These are phyloP conservation scores for Aureobasidium melanogenum DNA, from an alignment of 2,329 filamentous ascomycete species.

Conservation along the genomic window DNA sequence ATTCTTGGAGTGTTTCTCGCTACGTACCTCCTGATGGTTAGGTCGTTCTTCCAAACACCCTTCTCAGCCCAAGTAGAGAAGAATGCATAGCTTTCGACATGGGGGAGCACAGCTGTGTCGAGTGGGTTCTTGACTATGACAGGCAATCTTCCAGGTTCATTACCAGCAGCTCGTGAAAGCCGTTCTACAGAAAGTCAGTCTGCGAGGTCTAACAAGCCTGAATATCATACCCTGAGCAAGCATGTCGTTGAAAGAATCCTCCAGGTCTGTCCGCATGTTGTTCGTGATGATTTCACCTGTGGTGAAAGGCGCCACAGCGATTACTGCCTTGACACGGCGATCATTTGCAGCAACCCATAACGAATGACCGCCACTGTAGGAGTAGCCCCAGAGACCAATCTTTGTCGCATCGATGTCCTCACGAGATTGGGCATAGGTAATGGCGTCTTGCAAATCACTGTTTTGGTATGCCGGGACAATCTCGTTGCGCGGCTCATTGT, in stretches of 20 bases:
- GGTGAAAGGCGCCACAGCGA: conserved; percentile 28
- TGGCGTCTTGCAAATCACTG: conserved; percentile 30
- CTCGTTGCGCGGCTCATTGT: conserved; percentile 24
- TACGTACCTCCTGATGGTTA: conserved; percentile 22
- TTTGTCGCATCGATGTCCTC: conserved; percentile 24
- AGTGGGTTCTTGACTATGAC: conserved; percentile 18
- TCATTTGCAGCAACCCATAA: conserved; percentile 32
- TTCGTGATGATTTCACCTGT: conserved; percentile 28
- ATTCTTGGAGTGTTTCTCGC: too few species aligned
- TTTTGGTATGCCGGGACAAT: conserved; percentile 25
- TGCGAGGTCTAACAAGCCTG: background rate
- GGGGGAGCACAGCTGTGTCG: conserved; percentile 26
- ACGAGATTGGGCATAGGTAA: conserved; percentile 28
- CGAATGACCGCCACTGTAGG: conserved; percentile 33
- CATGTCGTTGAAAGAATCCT: conserved; percentile 17
- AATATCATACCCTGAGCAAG: background rate
- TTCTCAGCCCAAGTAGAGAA: conserved; percentile 28
- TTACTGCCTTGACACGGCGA: conserved; percentile 31
- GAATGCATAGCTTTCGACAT: conserved; percentile 28
- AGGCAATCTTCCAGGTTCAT: background rate
- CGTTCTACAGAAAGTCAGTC: background rate
- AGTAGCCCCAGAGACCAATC: conserved; percentile 31
- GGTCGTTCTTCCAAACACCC: conserved; percentile 30
- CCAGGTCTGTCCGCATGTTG: conserved; percentile 22
- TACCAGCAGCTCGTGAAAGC: conserved; percentile 4